Evolutionary conservation across 805 yeast species (phyloP).

Genomic region (Zygotorulaspora chibaensis): DNA sequence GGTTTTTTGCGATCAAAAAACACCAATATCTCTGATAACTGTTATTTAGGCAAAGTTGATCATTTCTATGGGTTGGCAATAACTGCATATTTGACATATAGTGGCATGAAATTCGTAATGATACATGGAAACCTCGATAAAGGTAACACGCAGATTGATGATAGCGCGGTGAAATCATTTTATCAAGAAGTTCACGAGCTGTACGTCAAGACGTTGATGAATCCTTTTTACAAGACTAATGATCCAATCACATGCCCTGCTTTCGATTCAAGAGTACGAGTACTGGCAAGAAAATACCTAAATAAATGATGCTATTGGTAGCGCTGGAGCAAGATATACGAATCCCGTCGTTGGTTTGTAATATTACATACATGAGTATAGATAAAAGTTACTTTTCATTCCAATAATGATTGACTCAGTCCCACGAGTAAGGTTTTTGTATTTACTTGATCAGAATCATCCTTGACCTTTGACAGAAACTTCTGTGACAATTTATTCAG

Average conservation of each 20-base stretch:
- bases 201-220: slow-evolving; percentile 77
- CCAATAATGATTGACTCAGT: slow-evolving; percentile 23
- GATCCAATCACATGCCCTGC: slow-evolving; percentile 68
- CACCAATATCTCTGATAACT: slow-evolving; percentile 24
- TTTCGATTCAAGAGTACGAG: slow-evolving; percentile 71
- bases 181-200: slow-evolving; percentile 82
- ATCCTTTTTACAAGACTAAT: slow-evolving; percentile 79
- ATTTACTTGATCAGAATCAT: slow-evolving; percentile 8
- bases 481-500: slow-evolving; percentile 18
- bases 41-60: slow-evolving; percentile 73
- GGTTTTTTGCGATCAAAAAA: slow-evolving; percentile 31
- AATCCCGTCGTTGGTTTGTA: background rate
- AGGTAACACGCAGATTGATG: slow-evolving; percentile 39
- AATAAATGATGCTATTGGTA: slow-evolving; percentile 28
- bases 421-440: slow-evolving; percentile 23
- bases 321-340: background rate
- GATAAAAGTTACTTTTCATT: background rate
- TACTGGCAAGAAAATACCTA: slow-evolving; percentile 71
- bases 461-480: slow-evolving; percentile 10
- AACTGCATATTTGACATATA: slow-evolving; percentile 85
- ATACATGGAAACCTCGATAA: slow-evolving; percentile 50
- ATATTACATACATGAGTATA: slow-evolving; percentile 1
- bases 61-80: slow-evolving; percentile 76
- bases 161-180: slow-evolving; percentile 75
- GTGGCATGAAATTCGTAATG: slow-evolving; percentile 76